Evolutionary conservation across 1,284 basidiomycete species (phyloP).

Genomic region (Xanthoconium separans): DNA sequence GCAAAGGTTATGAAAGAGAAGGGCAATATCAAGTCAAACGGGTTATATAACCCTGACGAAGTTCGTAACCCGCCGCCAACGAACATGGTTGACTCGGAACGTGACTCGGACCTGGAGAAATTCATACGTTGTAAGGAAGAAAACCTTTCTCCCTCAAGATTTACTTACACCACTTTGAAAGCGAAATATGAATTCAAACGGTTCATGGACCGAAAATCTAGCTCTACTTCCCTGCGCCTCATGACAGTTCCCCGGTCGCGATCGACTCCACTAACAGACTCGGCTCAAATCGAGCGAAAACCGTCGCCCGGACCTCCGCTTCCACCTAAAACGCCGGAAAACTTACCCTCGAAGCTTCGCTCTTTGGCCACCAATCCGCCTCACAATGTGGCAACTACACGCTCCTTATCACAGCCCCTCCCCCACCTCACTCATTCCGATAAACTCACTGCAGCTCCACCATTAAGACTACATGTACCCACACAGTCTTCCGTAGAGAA

Average conservation of each 20-base stretch:
- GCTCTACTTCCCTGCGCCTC: conserved; percentile 34
- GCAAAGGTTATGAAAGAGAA: conserved; percentile 67
- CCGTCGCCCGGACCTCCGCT: conserved; percentile 26
- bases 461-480: conserved; percentile 11
- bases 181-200: conserved; percentile 75
- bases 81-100: conserved; percentile 73
- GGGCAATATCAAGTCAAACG: conserved; percentile 78
- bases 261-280: conserved; percentile 9
- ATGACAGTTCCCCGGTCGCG: conserved; percentile 18
- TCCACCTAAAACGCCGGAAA: conserved; percentile 31
- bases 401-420: conserved; percentile 35
- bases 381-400: conserved; percentile 11
- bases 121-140: conserved; percentile 66
- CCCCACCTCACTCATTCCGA: conserved; percentile 17
- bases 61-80: conserved; percentile 74
- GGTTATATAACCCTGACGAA: conserved; percentile 75
- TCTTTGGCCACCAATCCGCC: conserved; percentile 9
- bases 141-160: neutral
- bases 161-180: conserved; percentile 26
- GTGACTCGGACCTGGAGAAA: conserved; percentile 82
- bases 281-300: conserved; percentile 9
- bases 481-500: conserved; percentile 17
- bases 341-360: conserved; percentile 21
- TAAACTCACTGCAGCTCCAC: conserved; percentile 11
- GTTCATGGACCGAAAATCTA: conserved; percentile 45